phyloP scores from a whole-genome alignment of 305 asterid genomes.

The Plantago lanceolata region DNA sequence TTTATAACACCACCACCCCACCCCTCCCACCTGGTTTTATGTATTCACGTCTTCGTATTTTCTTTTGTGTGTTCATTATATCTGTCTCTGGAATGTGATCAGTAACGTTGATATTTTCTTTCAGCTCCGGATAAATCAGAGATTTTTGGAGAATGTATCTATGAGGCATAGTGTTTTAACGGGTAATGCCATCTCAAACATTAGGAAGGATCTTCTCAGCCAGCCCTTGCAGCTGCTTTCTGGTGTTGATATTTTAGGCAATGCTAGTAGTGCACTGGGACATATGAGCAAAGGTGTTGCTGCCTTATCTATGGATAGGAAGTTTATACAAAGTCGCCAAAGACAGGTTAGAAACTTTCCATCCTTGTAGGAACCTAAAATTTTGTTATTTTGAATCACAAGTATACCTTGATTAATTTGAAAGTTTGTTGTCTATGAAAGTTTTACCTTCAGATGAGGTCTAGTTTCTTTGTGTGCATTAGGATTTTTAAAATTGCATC shows the following conservation, averaged over 20 bases:
- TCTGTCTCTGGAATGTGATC: conserved; percentile 7
- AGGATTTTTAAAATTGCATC: not conserved
- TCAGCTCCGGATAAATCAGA: conserved; percentile 89
- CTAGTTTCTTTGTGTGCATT: not conserved
- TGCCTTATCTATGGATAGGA: conserved; percentile 98
- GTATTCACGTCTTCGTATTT: conserved; percentile 19
- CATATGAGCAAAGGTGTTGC: conserved; percentile 99
- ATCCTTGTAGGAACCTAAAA: conserved; percentile 5
- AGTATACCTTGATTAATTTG: not conserved
- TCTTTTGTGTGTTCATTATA: not conserved
- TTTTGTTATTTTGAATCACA: conserved; percentile 12
- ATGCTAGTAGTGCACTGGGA: conserved; percentile 99
- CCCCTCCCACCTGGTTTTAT: not conserved
- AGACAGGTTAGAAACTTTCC: conserved; percentile 56
- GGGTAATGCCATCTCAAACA: conserved; percentile 73
- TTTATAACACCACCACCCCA: conserved; percentile 2
- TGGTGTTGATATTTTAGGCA: conserved; percentile 97
- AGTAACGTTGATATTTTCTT: conserved; percentile 23
- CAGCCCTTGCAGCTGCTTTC: conserved; percentile 98
- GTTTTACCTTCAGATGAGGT: not conserved
- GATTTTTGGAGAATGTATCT: conserved; percentile 77
- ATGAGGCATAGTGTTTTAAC: conserved; percentile 82
- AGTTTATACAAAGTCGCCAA: conserved; percentile 98
- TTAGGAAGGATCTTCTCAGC: conserved; percentile 92
- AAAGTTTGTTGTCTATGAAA: too few relatives aligned